phyloP scores from a whole-genome alignment of 1,139 yeast species.

The Debaryomyces sp. region DNA sequence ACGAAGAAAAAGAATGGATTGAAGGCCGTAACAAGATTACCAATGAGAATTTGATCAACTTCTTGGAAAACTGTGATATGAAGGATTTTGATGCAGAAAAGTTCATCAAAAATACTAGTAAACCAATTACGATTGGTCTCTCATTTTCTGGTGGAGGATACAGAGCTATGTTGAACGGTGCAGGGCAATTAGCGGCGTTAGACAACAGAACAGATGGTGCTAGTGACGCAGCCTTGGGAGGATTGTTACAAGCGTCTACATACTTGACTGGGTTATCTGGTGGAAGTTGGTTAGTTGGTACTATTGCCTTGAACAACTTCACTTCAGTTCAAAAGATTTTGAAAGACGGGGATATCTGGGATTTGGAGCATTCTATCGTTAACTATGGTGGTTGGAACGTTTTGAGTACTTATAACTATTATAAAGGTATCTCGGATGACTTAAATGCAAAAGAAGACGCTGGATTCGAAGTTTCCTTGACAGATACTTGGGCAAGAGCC shows the following conservation, averaged over 20 bases:
- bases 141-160: constrained; percentile 53
- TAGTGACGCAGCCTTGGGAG: constrained; percentile 65
- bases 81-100: constrained; percentile 61
- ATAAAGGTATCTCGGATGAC: constrained; percentile 54
- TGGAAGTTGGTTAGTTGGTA: constrained; percentile 84
- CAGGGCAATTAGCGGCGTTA: constrained; percentile 47
- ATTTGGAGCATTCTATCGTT: constrained; percentile 61
- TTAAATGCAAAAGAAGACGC: constrained; percentile 67
- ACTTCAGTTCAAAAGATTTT: constrained; percentile 68
- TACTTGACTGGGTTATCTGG: constrained; percentile 84
- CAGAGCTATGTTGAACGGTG: constrained; percentile 50
- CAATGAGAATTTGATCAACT: constrained; percentile 56
- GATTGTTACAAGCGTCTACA: constrained; percentile 71
- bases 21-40: constrained; percentile 58
- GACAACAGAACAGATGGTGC: constrained; percentile 31
- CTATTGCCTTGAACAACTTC: constrained; percentile 80
- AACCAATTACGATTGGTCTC: constrained; percentile 41
- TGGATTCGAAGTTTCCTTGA: constrained; percentile 74
- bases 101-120: constrained; percentile 44
- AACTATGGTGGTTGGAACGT: constrained; percentile 73
- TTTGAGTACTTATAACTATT: constrained; percentile 57
- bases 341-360: constrained; percentile 63
- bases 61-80: constrained; percentile 61
- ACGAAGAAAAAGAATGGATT: constrained; percentile 46
- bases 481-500: constrained; percentile 96